Base-by-base conservation (phyloP, 768 basidiomycete species). In the Tubosaeta brunneosetosa region DNA sequence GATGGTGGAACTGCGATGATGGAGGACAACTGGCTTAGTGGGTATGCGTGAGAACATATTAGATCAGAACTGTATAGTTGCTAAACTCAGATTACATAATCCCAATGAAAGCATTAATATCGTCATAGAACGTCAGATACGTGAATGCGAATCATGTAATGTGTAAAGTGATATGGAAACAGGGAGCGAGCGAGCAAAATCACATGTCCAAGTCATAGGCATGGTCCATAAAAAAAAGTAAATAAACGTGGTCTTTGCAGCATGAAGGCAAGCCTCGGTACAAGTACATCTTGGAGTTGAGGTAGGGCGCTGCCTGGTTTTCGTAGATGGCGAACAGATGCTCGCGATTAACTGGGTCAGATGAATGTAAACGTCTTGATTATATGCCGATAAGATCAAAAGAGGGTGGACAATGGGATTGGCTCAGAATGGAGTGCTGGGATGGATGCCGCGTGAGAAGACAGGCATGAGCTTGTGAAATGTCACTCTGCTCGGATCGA, bases 391-490 rank as follows among this genome's bases (percentile, higher is more conserved):
- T 62, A 68, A 68, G 61, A 58, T 58, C 62, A 44, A 42, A 55
- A 50, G 57, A 60, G 46, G 47, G 50, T 51, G 46, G 38, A 25
- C 34, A 42, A 52, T 51, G 26, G 29, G 37, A 29, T 8, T 27
- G 17, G 37, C 8, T 66, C 51, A 56, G 33, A 44, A 52, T 32
- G 60, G 53, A 19, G 49, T 51, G 40, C 49, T 31, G 29, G 57
- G 55, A 37, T 55, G 53, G 57, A 50, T 38, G 41, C 58, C 64
- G 41, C 59, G 70, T 50, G 71, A 71, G 58, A 76, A 71, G 50
- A 83, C 76, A 36, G 84, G 84, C 81, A 85, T 83, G 62, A 86
- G 80, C 58, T 82, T 74, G 63, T 73, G 75, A 57, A 83, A 84
- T 16, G 74, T 71, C 59, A 80, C 73, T 55, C 68, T 74, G 50